Evolutionary conservation across 176 grass and related monocot species (phyloP), one percentile per base, ranked within the genome.

Genomic region (Secale cereale): DNA sequence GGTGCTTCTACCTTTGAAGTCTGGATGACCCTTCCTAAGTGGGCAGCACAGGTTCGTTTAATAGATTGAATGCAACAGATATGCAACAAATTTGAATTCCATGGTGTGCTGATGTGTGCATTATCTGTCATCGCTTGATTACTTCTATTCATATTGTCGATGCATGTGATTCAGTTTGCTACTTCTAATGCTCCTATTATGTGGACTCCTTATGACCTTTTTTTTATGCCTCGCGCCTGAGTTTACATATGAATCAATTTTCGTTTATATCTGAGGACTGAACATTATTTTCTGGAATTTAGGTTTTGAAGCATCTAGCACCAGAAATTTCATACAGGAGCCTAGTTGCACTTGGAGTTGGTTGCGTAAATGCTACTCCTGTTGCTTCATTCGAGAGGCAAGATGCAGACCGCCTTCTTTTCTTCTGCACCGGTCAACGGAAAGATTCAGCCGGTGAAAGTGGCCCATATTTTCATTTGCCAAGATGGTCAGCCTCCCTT

Each of bases 271-370:
- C 70, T 31, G 36, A 32, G 31, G 36, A 32, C 63, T 74, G 63
- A 65, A 78, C 23, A 74, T 87, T 81, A 59, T 33, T 82, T 56
- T 65, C 82, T 81, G 17, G 78, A 63, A 46, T 87, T 87, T 84
- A 99, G 97, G 89, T 99, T 81, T 76, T 99, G 78, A 90, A 95
- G 66, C 91, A 99, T 94, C 83, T 99, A 75, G 97, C 97, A 26
- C 90, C 83, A 45, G 97, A 99, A 83, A 85, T 81, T 19, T 81
- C 90, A 80, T 93, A 99, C 50, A 91, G 88, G 56, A 96, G 91
- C 76, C 92, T 99, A 78, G 91, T 99, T 61, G 88, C 93, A 62
- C 91, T 99, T 89, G 97, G 97, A 81, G 94, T 99, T 84, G 86
- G 93, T 73, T 89, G 89, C 77, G 86, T 99, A 86, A 91, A 91